A percentile compares a stretch with the other conserved stretches of the same genome.
Evolutionary conservation across 140 eudicot genomes (phyloP).

Genomic region (Senecio squalidus): DNA sequence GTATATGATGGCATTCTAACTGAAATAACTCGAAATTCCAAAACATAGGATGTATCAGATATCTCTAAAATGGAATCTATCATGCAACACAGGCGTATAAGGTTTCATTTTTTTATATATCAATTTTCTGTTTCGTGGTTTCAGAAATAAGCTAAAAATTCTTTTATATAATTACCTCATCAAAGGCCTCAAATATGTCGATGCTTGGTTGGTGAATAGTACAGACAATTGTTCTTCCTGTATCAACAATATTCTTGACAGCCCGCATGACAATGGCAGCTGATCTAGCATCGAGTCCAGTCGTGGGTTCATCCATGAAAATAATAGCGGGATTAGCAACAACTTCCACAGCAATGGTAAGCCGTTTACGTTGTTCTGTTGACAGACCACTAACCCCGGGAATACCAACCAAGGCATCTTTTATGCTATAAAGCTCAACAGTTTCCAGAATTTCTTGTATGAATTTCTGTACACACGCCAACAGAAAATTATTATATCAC

Average conservation of each 20-base stretch:
- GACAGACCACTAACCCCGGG: slow-evolving; percentile 81
- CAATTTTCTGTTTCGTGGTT: too few species aligned
- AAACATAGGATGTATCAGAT: too few species aligned
- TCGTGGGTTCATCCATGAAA: slow-evolving; percentile 93
- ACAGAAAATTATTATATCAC: background rate
- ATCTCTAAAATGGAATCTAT: too few species aligned
- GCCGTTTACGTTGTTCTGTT: slow-evolving; percentile 87
- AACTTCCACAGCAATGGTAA: slow-evolving; percentile 87
- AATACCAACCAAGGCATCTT: slow-evolving; percentile 73
- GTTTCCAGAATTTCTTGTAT: slow-evolving; percentile 60
- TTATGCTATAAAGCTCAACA: slow-evolving; percentile 66
- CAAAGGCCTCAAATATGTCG: slow-evolving; percentile 86
- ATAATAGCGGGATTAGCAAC: slow-evolving; percentile 88
- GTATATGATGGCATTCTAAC: too few species aligned
- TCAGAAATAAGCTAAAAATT: too few species aligned
- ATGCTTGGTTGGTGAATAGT: slow-evolving; percentile 95
- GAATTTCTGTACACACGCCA: slow-evolving; percentile 46
- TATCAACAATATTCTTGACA: slow-evolving; percentile 73
- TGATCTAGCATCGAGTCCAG: slow-evolving; percentile 93
- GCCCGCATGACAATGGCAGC: slow-evolving; percentile 94
- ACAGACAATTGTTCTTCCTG: slow-evolving; percentile 89
- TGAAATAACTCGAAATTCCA: too few species aligned
- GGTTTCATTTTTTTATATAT: too few species aligned
- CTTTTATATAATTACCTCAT: too few species aligned
- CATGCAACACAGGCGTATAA: too few species aligned